Percentiles rank a stretch among this genome's conserved stretches.
Evolutionary conservation across 768 basidiomycete species (phyloP).

Genomic region (Rhizopogon salebrosus): DNA sequence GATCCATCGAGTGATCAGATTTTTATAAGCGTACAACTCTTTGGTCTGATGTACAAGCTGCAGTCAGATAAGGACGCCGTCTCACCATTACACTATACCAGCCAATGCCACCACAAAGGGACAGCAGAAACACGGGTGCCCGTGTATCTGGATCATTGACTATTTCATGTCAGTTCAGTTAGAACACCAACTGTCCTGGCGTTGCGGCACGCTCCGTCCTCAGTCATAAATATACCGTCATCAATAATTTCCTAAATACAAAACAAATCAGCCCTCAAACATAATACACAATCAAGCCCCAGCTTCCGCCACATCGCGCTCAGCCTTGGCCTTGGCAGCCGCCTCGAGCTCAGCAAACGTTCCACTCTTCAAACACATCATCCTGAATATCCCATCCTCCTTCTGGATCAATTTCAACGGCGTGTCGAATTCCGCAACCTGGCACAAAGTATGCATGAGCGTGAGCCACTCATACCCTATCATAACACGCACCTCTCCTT

Average conservation of each 20-base stretch:
- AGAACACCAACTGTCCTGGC: too few relatives aligned
- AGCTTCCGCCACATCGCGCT: constrained; percentile 1
- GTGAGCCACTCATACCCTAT: constrained; percentile 16
- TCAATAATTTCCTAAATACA: too few relatives aligned
- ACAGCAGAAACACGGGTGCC: too few relatives aligned
- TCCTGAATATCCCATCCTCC: constrained; percentile 58
- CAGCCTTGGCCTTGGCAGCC: constrained; percentile 42
- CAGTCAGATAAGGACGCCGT: background rate
- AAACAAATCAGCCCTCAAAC: background rate
- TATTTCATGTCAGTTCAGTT: too few relatives aligned
- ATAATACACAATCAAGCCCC: background rate
- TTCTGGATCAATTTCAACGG: constrained; percentile 63
- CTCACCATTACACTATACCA: too few relatives aligned
- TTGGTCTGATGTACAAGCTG: background rate
- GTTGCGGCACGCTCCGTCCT: too few relatives aligned
- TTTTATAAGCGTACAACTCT: too few relatives aligned
- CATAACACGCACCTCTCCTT: constrained; percentile 19
- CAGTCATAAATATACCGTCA: too few relatives aligned
- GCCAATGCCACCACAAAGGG: too few relatives aligned
- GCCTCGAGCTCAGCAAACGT: constrained; percentile 56
- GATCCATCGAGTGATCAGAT: too few relatives aligned
- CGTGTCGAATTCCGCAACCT: constrained; percentile 65
- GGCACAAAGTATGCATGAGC: background rate
- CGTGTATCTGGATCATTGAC: too few relatives aligned
- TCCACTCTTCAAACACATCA: constrained; percentile 70